phyloP scores from a whole-genome alignment of 352 stramenopile species.

The Phytopythium kandeliae region DNA sequence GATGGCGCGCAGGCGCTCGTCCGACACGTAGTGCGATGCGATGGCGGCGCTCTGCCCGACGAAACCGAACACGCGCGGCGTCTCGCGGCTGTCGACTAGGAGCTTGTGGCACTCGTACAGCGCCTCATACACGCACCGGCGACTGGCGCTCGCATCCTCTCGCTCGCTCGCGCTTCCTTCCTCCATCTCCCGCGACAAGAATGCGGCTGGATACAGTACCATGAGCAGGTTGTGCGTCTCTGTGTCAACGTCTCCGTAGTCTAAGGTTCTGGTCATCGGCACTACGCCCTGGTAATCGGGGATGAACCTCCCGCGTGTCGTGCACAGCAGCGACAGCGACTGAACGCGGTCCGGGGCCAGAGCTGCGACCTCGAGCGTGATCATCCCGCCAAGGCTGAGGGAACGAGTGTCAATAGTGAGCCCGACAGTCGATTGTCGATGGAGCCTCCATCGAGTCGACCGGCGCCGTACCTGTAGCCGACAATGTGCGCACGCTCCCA shows the following conservation, averaged over 20 bases:
- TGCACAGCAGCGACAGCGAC: constrained; percentile 41
- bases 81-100: constrained; percentile 19
- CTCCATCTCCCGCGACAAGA: constrained; percentile 26
- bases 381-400: constrained; percentile 50
- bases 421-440: neutral
- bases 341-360: constrained; percentile 23
- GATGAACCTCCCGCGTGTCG: constrained; percentile 24
- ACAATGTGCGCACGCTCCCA: constrained; percentile 33
- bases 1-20: constrained; percentile 30
- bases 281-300: constrained; percentile 11
- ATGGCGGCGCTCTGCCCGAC: constrained; percentile 28
- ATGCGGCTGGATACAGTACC: constrained; percentile 23
- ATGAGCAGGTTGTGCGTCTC: constrained; percentile 28
- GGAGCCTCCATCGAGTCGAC: neutral
- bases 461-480: constrained; percentile 18
- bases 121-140: constrained; percentile 3
- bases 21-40: constrained; percentile 29
- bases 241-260: constrained; percentile 14
- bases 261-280: constrained; percentile 22
- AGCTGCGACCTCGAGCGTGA: constrained; percentile 35
- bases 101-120: constrained; percentile 30
- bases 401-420: neutral
- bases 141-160: too few species aligned
- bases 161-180: constrained; percentile 1
- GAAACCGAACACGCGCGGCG: constrained; percentile 19